Conservation (phyloP, 768 basidiomycete genomes). For the Agrocybe pediades region DNA sequence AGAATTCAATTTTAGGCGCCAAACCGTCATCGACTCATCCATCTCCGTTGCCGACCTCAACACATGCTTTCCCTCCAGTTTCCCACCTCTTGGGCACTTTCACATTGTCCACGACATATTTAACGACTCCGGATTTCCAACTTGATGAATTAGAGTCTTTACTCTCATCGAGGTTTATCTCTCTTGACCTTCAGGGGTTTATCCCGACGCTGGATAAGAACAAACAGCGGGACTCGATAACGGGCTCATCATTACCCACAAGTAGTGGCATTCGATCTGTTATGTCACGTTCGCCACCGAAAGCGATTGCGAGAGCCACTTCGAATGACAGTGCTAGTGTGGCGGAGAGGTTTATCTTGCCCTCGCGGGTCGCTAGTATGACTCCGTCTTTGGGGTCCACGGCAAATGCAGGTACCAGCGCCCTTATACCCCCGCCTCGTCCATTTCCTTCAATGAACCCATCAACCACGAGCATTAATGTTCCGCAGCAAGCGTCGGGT, state of each 20-base stretch:
- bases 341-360: constrained; percentile 39
- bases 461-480: constrained; percentile 9
- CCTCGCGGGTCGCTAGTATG: constrained; percentile 23
- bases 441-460: constrained; percentile 21
- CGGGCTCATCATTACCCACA: constrained; percentile 30
- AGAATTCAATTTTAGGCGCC: constrained; percentile 3
- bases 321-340: constrained; percentile 24
- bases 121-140: constrained; percentile 67
- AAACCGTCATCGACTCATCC: constrained; percentile 10
- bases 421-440: constrained; percentile 32
- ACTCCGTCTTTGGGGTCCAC: constrained; percentile 22
- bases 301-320: constrained; percentile 18
- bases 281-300: constrained; percentile 22
- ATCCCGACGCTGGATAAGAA: constrained; percentile 73
- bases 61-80: constrained; percentile 65
- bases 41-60: constrained; percentile 44
- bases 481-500: constrained; percentile 28
- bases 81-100: constrained; percentile 70
- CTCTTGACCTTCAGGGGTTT: constrained; percentile 67
- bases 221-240: constrained; percentile 57
- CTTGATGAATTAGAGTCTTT: constrained; percentile 78
- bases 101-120: constrained; percentile 62
- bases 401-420: constrained; percentile 24
- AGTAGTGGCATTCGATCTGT: constrained; percentile 21
- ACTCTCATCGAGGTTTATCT: constrained; percentile 72